Conservation (phyloP, 305 asterid species). For the Petunia hybrid region DNA sequence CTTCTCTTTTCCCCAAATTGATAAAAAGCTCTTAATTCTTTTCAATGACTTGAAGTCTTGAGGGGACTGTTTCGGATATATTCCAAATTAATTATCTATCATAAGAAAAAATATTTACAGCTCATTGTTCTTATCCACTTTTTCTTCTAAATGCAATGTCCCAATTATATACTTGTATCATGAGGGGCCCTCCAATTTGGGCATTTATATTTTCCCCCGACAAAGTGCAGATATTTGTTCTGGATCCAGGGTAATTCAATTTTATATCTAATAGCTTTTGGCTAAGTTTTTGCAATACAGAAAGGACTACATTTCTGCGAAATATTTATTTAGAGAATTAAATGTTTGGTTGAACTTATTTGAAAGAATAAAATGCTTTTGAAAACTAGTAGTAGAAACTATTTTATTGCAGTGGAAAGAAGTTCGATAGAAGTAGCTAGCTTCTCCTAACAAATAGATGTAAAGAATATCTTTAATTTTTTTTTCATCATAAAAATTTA, state of each 20-base stretch:
- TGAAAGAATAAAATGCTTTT: too few relatives aligned
- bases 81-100: neutral
- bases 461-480: too few relatives aligned
- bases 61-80: neutral
- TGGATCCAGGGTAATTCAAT: neutral
- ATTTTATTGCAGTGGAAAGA: too few relatives aligned
- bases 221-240: neutral
- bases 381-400: too few relatives aligned
- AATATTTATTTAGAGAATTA: too few relatives aligned
- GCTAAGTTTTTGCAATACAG: too few relatives aligned
- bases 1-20: neutral
- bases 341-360: too few relatives aligned
- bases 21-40: neutral
- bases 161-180: neutral
- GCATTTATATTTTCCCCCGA: neutral
- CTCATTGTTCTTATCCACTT: slow-evolving; percentile 26
- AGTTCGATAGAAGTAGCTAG: too few relatives aligned
- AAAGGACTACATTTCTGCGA: too few relatives aligned
- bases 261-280: too few relatives aligned
- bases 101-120: neutral
- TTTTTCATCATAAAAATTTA: too few relatives aligned
- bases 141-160: neutral
- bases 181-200: neutral
- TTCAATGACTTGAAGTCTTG: neutral
- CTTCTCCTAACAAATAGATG: too few relatives aligned